phyloP scores from a whole-genome alignment of 306 rosid genomes.

The Styphnolobium japonicum region DNA sequence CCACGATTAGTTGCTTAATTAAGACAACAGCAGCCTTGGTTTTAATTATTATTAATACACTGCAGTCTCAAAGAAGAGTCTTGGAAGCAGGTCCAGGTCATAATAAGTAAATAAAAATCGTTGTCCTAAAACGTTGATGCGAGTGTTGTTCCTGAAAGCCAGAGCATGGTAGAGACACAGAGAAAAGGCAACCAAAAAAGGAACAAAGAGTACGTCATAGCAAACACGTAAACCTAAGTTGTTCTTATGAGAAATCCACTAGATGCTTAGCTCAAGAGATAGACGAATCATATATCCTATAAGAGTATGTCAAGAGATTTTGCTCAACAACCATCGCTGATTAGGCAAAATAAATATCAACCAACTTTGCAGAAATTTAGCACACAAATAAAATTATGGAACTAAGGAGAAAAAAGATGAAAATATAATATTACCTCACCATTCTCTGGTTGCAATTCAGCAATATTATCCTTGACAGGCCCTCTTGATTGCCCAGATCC shows the following conservation, averaged over 20 bases:
- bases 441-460: constrained; percentile 79
- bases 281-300: not conserved
- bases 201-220: not conserved
- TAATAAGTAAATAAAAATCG: not conserved
- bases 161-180: constrained; percentile 1
- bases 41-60: not conserved
- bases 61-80: not conserved
- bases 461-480: constrained; percentile 79
- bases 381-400: constrained; percentile 11
- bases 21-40: not conserved
- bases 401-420: not conserved
- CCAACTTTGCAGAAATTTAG: constrained; percentile 18
- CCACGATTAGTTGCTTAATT: not conserved
- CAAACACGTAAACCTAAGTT: not conserved
- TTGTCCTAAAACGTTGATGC: not conserved
- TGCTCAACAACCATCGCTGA: not conserved
- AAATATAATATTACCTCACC: constrained; percentile 74
- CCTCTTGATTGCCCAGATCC: constrained; percentile 97
- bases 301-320: constrained; percentile 15
- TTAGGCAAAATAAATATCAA: constrained; percentile 9
- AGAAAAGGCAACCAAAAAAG: not conserved
- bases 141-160: not conserved
- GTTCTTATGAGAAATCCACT: not conserved
- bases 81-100: not conserved
- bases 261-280: constrained; percentile 14